Evolutionary conservation across 768 basidiomycete species (phyloP).

Genomic region (Solioccasus polychromus): DNA sequence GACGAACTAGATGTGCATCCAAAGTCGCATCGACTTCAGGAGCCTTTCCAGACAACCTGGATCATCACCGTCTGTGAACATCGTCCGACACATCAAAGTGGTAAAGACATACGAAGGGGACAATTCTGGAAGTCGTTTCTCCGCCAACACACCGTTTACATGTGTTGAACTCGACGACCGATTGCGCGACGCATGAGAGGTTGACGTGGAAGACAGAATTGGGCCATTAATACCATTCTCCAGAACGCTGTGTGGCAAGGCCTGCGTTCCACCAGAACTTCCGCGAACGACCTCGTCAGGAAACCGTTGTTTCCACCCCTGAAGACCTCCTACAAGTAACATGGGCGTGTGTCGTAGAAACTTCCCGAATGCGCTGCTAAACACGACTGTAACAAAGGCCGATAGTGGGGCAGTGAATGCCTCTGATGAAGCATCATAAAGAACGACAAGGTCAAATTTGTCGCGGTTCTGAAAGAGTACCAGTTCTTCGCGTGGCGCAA

Average conservation of each 20-base stretch:
- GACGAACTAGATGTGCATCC: conserved; percentile 30
- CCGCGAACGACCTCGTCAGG: conserved; percentile 38
- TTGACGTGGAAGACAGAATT: conserved; percentile 16
- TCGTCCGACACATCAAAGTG: not conserved
- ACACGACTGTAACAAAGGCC: conserved; percentile 64
- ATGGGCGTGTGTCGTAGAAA: conserved; percentile 74
- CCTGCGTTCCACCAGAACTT: conserved; percentile 14
- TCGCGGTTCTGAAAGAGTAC: conserved; percentile 80
- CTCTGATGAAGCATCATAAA: conserved; percentile 73
- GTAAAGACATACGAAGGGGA: conserved; percentile 19
- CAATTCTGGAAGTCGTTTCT: conserved; percentile 17
- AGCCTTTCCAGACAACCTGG: conserved; percentile 16
- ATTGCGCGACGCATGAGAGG: conserved; percentile 13
- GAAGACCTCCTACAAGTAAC: conserved; percentile 79
- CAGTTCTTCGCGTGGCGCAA: conserved; percentile 68
- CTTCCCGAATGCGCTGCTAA: conserved; percentile 69
- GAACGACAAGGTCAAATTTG: conserved; percentile 82
- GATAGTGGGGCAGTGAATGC: conserved; percentile 53
- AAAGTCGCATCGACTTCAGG: conserved; percentile 9
- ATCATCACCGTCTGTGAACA: conserved; percentile 11
- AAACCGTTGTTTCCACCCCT: conserved; percentile 71
- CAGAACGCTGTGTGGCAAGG: conserved; percentile 16
- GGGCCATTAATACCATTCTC: conserved; percentile 29
- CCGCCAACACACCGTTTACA: conserved; percentile 17
- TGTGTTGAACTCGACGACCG: conserved; percentile 10